These are phyloP conservation scores for Clathrus columnatus DNA, from an alignment of 768 basidiomycete genomes.

Conservation along the genomic window DNA sequence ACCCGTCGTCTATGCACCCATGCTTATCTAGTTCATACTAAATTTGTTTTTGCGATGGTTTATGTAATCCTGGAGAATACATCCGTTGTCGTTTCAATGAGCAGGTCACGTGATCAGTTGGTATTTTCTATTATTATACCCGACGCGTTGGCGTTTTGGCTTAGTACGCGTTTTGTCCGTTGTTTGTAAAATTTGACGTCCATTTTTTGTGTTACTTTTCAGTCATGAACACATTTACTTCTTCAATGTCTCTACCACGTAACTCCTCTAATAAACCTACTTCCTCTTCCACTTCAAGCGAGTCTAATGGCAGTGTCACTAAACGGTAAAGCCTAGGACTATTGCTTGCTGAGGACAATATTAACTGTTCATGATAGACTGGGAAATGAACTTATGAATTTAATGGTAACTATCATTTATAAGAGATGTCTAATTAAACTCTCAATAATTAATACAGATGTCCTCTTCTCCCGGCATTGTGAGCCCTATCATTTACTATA, in stretches of 20 bases:
- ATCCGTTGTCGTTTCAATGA: no score
- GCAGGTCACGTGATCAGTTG: not conserved
- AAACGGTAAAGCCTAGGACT: slow-evolving; percentile 49
- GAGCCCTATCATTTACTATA: slow-evolving; percentile 21
- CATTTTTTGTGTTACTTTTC: slow-evolving; percentile 17
- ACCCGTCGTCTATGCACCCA: not conserved
- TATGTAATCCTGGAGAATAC: no score
- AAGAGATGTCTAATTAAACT: not conserved
- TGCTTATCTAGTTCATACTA: no score
- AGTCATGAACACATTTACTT: slow-evolving; percentile 63
- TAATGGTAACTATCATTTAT: slow-evolving; percentile 50
- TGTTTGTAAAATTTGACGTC: slow-evolving; percentile 14
- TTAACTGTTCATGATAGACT: slow-evolving; percentile 36
- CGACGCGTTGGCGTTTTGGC: not conserved
- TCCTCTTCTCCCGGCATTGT: slow-evolving; percentile 84
- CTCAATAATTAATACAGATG: slow-evolving; percentile 43
- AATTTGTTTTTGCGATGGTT: no score
- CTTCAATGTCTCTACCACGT: slow-evolving; percentile 53
- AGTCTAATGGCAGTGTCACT: slow-evolving; percentile 67
- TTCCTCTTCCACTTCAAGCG: slow-evolving; percentile 41
- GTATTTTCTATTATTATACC: no score
- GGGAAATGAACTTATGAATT: slow-evolving; percentile 77
- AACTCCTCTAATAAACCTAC: slow-evolving; percentile 46
- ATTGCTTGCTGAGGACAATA: slow-evolving; percentile 6
- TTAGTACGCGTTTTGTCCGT: slow-evolving; percentile 7